Evolutionary conservation across 2,329 filamentous ascomycete genomes (phyloP).

Genomic region (Xylariaceae sp.): DNA sequence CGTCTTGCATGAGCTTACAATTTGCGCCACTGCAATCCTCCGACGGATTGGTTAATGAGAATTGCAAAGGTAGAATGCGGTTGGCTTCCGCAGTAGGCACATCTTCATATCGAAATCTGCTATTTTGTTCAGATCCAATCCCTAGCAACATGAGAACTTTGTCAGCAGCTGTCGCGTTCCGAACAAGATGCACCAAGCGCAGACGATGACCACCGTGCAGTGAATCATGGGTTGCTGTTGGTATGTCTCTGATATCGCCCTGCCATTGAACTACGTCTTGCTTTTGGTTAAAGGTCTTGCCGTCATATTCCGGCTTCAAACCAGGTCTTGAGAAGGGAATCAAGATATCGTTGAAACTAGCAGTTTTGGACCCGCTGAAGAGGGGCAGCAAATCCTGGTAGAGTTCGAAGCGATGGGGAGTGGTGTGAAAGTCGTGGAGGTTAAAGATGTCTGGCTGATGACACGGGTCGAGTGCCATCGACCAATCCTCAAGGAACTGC

Average conservation of each 20-base stretch:
- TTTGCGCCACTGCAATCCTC: constrained; percentile 58
- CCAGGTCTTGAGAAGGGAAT: constrained; percentile 66
- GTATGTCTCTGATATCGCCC: constrained; percentile 65
- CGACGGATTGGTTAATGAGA: constrained; percentile 63
- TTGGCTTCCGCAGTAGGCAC: constrained; percentile 61
- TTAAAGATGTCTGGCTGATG: constrained; percentile 77
- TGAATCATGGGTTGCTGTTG: constrained; percentile 53
- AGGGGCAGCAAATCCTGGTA: constrained; percentile 72
- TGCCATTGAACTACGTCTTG: constrained; percentile 75
- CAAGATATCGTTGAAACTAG: constrained; percentile 77
- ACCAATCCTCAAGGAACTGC: constrained; percentile 71
- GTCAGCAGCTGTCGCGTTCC: constrained; percentile 59
- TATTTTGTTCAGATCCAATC: constrained; percentile 40
- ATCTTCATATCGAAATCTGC: constrained; percentile 61
- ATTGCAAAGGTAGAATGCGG: constrained; percentile 57
- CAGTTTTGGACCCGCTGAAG: constrained; percentile 76
- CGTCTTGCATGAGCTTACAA: constrained; percentile 56
- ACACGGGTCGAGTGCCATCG: constrained; percentile 69
- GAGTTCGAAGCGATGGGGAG: constrained; percentile 65
- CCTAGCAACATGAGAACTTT: constrained; percentile 64
- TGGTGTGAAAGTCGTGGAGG: constrained; percentile 75
- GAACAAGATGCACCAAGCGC: constrained; percentile 72
- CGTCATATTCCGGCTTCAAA: constrained; percentile 53
- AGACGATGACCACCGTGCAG: constrained; percentile 73
- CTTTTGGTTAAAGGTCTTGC: constrained; percentile 63